Evolutionary conservation across 2,329 filamentous ascomycete species (phyloP), one percentile per base, ranked within the genome.

Genomic region (Colletotrichum sojae): DNA sequence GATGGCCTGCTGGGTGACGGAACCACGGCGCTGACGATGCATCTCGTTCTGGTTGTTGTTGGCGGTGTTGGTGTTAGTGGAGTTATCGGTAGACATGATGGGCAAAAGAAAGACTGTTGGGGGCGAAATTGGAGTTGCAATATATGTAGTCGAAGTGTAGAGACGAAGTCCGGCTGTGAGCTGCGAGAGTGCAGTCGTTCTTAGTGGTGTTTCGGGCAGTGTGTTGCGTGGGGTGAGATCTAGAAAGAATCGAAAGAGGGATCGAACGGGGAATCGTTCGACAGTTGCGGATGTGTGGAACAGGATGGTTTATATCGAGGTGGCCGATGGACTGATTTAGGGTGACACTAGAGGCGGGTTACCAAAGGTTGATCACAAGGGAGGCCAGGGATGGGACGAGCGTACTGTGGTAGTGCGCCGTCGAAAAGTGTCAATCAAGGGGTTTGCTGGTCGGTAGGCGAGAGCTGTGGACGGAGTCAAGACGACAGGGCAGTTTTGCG

Each of bases 1-100:
- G 71, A 90, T 81, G 63, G 88, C 85, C 66, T 86, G 84, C 62
- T 87, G 85, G 40, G 86, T 87, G 75, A 89, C 84, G 70, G 88
- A 89, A 73, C 85, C 83, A 74, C 88, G 86, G 74, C 86, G 86
- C 70, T 84, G 79, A 75, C 73, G 77, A 57, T 72, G 63, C 71
- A 71, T 71, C 22, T 72, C 71, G 71, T 70, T 71, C 54, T 68
- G 64, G 36, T 45, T 60, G 69, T 55, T 65, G 48, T 54, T 66
- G 45, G 51, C 13, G 54, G 43, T 64, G 55, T 63, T 62, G 39
- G 20, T 12, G 63, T 67, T 70, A 40, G 59, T 62, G 39, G 36
- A 15, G 63, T 67, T 70, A 40, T 72, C 71, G 60, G 57, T 63
- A 13, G 71, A 72, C 71, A 72, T 72, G 49, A 20, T 67, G 69